A percentile compares a stretch with the other conserved stretches of the same genome.
Evolutionary conservation across 129 eudicot species (phyloP).

Genomic region (Artemisia argyi): DNA sequence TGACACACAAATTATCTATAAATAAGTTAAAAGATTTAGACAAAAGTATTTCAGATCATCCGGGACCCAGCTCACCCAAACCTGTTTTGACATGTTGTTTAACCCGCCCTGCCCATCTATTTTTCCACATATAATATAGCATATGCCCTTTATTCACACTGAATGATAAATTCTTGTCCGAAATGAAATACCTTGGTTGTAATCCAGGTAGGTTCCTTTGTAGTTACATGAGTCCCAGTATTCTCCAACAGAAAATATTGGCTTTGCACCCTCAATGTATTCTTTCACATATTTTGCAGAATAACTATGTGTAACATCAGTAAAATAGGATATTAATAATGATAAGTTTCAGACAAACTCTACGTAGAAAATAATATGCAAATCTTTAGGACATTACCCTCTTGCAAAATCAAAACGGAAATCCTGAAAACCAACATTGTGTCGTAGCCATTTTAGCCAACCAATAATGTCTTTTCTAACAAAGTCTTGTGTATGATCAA

Average conservation of each 20-base stretch:
- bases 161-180: not conserved
- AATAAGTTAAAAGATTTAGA: not conserved
- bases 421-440: slow-evolving; percentile 84
- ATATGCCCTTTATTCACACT: not conserved
- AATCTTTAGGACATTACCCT: slow-evolving; percentile 47
- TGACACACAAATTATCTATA: not conserved
- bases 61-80: not conserved
- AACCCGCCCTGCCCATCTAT: not conserved
- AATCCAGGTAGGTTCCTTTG: slow-evolving; percentile 61
- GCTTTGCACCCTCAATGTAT: slow-evolving; percentile 72
- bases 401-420: slow-evolving; percentile 83
- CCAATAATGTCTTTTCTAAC: slow-evolving; percentile 70
- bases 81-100: not conserved
- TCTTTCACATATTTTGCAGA: slow-evolving; percentile 83
- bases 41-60: not conserved
- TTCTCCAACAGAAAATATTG: slow-evolving; percentile 80
- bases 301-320: slow-evolving; percentile 40
- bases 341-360: not conserved
- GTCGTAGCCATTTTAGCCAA: slow-evolving; percentile 81
- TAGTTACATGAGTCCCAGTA: slow-evolving; percentile 92
- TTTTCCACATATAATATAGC: not conserved
- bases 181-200: slow-evolving; percentile 72
- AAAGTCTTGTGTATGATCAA: slow-evolving; percentile 79
- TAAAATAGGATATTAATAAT: slow-evolving; percentile 6
- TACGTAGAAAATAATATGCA: not conserved